Base-by-base conservation (phyloP, 2,329 filamentous ascomycete species). In the Metarhizium guizhouense region DNA sequence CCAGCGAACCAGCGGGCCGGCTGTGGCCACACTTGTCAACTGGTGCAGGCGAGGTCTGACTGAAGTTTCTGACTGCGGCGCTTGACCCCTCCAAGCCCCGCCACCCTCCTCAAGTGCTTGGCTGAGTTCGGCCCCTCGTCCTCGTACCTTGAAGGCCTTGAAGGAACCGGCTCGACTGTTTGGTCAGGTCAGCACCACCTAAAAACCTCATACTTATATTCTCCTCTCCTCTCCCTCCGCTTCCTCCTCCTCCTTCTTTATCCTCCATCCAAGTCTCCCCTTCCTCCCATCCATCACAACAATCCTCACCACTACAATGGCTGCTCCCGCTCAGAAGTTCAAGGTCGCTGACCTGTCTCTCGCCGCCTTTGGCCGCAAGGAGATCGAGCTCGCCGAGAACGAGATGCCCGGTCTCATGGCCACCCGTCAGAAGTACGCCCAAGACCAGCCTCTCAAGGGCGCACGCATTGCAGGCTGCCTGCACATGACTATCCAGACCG, bases 401-500 rank as follows among this genome's bases (percentile, higher is more conserved):
- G 87, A 91, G 82, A 96, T 96, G 92, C 92, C 93, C 63, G 93
- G 94, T 85, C 86, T 99, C 67, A 95, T 99, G 88, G 84, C 89
- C 70, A 97, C 92, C 70, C 88, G 94, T 72, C 73, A 76, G 71
- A 96, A 95, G 83, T 99, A 97, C 75, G 89, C 88, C 67, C 75
- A 75, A 60, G 93, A 96, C 78, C 93, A 97, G 84, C 94, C 94
- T 67, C 84, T 99, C 70, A 87, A 87, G 73, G 92, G 93, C 74
- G 90, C 92, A 74, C 88, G 93, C 70, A 96, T 99, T 75, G 94
- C 94, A 68, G 94, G 94, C 72, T 97, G 94, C 79, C 82, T 97
- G 74, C 92, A 96, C 87, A 96, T 96, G 93, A 97, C 94, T 74
- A 97, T 99, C 79, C 94, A 99, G 83, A 99, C 94, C 63, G 94